Evolutionary conservation across 495 filamentous ascomycete species (phyloP).

Genomic region (Aspergillus affinis): DNA sequence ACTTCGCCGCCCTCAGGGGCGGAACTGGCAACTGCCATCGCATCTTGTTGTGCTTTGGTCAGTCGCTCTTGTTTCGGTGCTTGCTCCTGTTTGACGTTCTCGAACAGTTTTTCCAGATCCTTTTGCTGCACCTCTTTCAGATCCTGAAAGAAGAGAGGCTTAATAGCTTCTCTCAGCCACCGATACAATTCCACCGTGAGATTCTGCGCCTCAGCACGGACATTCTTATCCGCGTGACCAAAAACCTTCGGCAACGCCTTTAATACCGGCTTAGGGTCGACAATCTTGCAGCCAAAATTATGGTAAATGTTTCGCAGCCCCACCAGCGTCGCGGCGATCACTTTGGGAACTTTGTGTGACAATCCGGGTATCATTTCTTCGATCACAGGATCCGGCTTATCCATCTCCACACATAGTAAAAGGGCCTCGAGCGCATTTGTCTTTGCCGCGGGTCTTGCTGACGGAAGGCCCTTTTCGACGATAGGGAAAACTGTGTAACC

Average conservation of each 20-base stretch:
- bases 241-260: constrained; percentile 90
- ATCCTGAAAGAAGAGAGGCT: constrained; percentile 95
- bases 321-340: constrained; percentile 79
- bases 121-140: constrained; percentile 94
- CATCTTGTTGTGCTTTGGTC: constrained; percentile 86
- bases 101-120: constrained; percentile 92
- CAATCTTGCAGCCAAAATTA: constrained; percentile 92
- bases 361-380: constrained; percentile 87
- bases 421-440: constrained; percentile 82
- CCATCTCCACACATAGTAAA: constrained; percentile 84
- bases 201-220: constrained; percentile 89
- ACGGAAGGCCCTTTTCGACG: constrained; percentile 88
- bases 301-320: constrained; percentile 83
- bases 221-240: constrained; percentile 97
- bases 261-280: constrained; percentile 92
- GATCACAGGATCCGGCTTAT: constrained; percentile 80
- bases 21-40: constrained; percentile 64
- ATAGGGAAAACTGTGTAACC: constrained; percentile 70
- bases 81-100: constrained; percentile 84
- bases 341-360: constrained; percentile 90
- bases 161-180: constrained; percentile 98
- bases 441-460: constrained; percentile 84
- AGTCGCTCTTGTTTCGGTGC: constrained; percentile 86
- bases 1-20: constrained; percentile 54
- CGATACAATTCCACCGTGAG: constrained; percentile 93